These are phyloP conservation scores for Elongisporangium undulatum DNA, from an alignment of 352 stramenopile genomes.

Conservation along the genomic window DNA sequence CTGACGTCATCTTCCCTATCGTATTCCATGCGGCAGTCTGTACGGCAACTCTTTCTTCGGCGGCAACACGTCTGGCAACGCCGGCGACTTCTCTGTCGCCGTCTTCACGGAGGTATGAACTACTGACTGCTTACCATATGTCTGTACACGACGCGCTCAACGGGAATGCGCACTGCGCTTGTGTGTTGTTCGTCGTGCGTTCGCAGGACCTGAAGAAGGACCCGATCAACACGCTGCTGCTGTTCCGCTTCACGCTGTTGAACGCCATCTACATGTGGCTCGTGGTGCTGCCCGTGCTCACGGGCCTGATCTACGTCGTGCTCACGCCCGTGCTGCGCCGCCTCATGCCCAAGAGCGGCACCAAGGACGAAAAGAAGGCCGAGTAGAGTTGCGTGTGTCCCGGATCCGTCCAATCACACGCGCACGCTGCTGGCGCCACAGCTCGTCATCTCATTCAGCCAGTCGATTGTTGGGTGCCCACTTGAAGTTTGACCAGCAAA, in stretches of 20 bases:
- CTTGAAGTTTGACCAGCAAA: too few relatives aligned
- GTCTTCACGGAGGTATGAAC: constrained; percentile 47
- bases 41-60: constrained; percentile 55
- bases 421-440: too few relatives aligned
- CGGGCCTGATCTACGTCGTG: constrained; percentile 53
- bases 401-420: too few relatives aligned
- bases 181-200: background rate
- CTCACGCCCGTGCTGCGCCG: constrained; percentile 59
- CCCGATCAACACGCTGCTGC: constrained; percentile 63
- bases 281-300: constrained; percentile 56
- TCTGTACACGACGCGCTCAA: too few relatives aligned
- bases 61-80: constrained; percentile 16
- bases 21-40: constrained; percentile 46
- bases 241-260: constrained; percentile 78
- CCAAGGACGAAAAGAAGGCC: constrained; percentile 31
- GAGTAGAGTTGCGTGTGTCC: too few relatives aligned
- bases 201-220: constrained; percentile 61
- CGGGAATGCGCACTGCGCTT: too few relatives aligned
- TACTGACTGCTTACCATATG: background rate
- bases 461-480: background rate
- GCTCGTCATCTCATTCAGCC: background rate
- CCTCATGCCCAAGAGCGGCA: constrained; percentile 51
- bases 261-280: constrained; percentile 81
- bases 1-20: too few relatives aligned
- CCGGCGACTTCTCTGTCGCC: constrained; percentile 58